Percentiles rank a stretch among this genome's conserved stretches.
Evolutionary conservation across 345 rosid species (phyloP).

Genomic region (Brassica juncea): DNA sequence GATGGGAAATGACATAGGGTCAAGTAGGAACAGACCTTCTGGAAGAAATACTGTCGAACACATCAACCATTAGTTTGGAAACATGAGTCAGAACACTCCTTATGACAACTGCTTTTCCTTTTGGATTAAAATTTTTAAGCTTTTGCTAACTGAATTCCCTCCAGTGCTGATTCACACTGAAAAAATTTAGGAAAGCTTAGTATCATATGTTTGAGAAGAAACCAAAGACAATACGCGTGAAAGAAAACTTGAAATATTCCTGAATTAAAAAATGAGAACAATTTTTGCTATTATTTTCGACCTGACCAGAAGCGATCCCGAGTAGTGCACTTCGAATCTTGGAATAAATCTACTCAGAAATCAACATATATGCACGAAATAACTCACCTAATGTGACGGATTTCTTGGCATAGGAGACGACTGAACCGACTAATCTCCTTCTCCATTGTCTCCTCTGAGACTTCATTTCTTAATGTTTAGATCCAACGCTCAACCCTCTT

Average conservation of each 20-base stretch:
- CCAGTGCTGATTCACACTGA: too few species aligned
- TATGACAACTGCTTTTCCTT: not conserved
- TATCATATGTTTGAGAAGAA: not conserved
- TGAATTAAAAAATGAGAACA: not conserved
- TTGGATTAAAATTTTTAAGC: not conserved
- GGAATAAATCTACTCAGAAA: too few species aligned
- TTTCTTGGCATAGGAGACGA: too few species aligned
- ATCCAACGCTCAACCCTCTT: too few species aligned
- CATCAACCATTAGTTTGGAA: not conserved
- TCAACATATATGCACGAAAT: too few species aligned
- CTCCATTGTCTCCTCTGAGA: too few species aligned
- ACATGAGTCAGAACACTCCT: not conserved
- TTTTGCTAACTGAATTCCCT: not conserved
- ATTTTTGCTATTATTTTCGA: too few species aligned
- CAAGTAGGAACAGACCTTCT: not conserved
- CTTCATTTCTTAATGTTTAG: too few species aligned
- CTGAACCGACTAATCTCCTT: too few species aligned
- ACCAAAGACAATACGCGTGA: not conserved
- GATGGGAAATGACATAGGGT: not conserved
- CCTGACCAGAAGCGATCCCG: too few species aligned
- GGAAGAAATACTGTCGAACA: not conserved
- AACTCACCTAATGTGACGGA: too few species aligned
- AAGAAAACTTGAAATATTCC: not conserved
- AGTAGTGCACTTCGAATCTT: too few species aligned
- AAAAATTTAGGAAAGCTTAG: not conserved